Evolutionary conservation across 2,329 filamentous ascomycete genomes (phyloP), one percentile per base, ranked within the genome.

Genomic region (Paecilomyces sp.): DNA sequence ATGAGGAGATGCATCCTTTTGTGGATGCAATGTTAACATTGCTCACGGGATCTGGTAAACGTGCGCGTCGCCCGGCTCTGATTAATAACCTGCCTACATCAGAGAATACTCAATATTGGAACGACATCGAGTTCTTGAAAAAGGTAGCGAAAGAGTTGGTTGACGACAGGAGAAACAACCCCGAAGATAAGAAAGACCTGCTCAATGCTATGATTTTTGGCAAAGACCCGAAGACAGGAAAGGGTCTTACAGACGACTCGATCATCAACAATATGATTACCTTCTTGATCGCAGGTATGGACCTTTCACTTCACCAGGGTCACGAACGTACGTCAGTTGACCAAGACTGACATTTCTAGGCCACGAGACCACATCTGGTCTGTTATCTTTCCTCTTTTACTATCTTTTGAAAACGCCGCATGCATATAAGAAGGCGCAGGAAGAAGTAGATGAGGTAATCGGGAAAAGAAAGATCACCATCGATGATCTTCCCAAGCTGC

Each of bases 211-310:
- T 92, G 86, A 75, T 92, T 53, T 77, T 85, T 6, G 87, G 86
- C 0, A 80, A 80, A 11, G 89, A 92, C 67, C 81, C 85, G 1
- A 83, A 85, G 72, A 90, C 88, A 3, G 87, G 88, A 12, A 77
- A 86, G 65, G 81, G 80, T n/a, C 75, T 91, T 64, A 81, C 77
- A 1, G 85, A 89, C 61, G 77, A 82, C 3, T 83, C 79, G 55
- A 88, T 91, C 62, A 81, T 84, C 15, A 80, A 88, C 68, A 89
- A 91, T 63, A 84, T 91, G 74, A 86, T 89, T 60, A 91, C 88
- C 0, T 90, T 91, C 64, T 72, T 91, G 9, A 86, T 88, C 65
- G 86, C 86, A 36, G 86, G 79, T 73, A 69, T 63, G 68, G 60
- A 1, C 5, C 3, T 47, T 2, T 22, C 41, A 22, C 15, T n/a